Conservation (phyloP, 2,329 filamentous ascomycete species). For the Alternaria consortialis region DNA sequence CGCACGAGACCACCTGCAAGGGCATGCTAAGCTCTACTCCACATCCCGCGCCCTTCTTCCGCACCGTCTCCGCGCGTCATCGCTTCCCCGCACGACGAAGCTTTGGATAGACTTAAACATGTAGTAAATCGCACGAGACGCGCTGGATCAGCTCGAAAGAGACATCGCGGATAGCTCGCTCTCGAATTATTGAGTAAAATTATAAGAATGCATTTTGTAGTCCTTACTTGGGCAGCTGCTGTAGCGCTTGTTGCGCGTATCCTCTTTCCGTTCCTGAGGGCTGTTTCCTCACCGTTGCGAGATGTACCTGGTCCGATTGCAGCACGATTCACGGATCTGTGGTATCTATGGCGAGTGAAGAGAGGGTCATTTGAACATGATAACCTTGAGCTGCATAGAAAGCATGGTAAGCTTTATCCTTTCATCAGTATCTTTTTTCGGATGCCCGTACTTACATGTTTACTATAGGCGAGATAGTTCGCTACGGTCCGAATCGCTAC, state of each 20-base stretch:
- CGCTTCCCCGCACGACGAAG: slow-evolving; percentile 4
- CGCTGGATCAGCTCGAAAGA: background rate
- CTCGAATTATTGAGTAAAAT: background rate
- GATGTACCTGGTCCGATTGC: slow-evolving; percentile 18
- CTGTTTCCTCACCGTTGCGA: slow-evolving; percentile 15
- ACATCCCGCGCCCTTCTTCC: background rate
- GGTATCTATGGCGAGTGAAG: slow-evolving; percentile 23
- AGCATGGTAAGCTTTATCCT: slow-evolving; percentile 11
- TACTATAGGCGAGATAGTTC: slow-evolving; percentile 15
- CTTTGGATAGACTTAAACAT: background rate
- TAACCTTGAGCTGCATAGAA: slow-evolving; percentile 24
- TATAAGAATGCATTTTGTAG: slow-evolving; percentile 11
- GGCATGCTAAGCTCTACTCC: background rate
- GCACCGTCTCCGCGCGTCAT: background rate
- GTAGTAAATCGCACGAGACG: background rate
- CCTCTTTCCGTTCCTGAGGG: slow-evolving; percentile 12
- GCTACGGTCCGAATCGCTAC: slow-evolving; percentile 21
- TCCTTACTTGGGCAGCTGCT: slow-evolving; percentile 6
- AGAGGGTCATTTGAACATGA: slow-evolving; percentile 15
- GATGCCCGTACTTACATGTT: background rate
- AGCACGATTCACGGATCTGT: slow-evolving; percentile 21
- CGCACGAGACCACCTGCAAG: background rate
- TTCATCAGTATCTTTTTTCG: background rate
- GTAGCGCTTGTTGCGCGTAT: slow-evolving; percentile 13
- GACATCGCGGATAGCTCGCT: background rate